phyloP scores from a whole-genome alignment of 495 filamentous ascomycete genomes.

The Penicillium antarcticum region DNA sequence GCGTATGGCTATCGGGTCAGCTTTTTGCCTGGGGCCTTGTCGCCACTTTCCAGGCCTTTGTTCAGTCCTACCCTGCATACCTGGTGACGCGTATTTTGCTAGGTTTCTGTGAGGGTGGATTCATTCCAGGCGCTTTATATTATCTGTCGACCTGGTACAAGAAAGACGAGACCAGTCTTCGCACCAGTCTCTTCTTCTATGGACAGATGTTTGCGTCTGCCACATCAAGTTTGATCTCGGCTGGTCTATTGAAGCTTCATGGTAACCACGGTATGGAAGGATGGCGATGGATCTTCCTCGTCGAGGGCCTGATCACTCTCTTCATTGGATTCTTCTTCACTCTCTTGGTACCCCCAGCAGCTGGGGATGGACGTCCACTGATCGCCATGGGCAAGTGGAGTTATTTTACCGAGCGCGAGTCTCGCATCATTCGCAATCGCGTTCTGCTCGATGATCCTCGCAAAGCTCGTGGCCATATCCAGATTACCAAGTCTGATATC shows the following conservation, averaged over 20 bases:
- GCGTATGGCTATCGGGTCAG: conserved; percentile 51
- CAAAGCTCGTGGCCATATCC: conserved; percentile 37
- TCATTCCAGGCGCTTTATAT: conserved; percentile 59
- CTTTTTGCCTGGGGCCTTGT: conserved; percentile 59
- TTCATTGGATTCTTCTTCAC: conserved; percentile 49
- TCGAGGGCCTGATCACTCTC: conserved; percentile 55
- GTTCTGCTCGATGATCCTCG: conserved; percentile 43
- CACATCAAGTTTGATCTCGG: conserved; percentile 49
- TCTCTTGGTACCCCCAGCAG: conserved; percentile 42
- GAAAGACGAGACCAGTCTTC: conserved; percentile 51
- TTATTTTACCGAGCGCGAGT: conserved; percentile 43
- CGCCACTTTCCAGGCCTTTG: conserved; percentile 57
- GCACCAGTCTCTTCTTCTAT: conserved; percentile 54
- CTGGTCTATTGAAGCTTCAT: conserved; percentile 47
- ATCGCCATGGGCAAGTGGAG: conserved; percentile 39
- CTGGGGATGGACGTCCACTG: conserved; percentile 39
- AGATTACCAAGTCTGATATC: conserved; percentile 40
- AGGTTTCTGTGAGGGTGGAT: conserved; percentile 57
- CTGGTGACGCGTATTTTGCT: conserved; percentile 51
- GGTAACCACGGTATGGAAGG: conserved; percentile 48
- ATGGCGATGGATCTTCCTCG: conserved; percentile 65
- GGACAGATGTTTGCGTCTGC: conserved; percentile 52
- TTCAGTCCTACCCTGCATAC: conserved; percentile 48
- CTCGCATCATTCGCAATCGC: conserved; percentile 38
- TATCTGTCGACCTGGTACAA: conserved; percentile 61